phyloP scores from a whole-genome alignment of 495 filamentous ascomycete species.

The Cercophora samala region DNA sequence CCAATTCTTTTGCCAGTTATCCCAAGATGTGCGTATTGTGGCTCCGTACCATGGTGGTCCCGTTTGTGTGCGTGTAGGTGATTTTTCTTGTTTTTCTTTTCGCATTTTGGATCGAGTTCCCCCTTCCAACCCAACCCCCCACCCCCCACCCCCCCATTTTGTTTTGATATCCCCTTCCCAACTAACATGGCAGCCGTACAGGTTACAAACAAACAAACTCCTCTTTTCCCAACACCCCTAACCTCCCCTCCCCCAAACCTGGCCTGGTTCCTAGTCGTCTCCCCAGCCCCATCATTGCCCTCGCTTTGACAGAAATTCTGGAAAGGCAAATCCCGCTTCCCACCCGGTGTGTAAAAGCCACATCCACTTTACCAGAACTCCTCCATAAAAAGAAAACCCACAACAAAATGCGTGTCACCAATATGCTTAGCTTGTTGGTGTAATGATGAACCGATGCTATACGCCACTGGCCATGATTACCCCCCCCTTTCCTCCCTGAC shows the following conservation, averaged over 20 bases:
- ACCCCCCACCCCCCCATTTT: background rate
- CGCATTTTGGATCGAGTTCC: background rate
- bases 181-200: background rate
- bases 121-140: no score
- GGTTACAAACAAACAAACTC: background rate
- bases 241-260: background rate
- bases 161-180: background rate
- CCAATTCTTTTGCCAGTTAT: background rate
- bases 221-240: background rate
- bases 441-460: constrained; percentile 23
- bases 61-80: background rate
- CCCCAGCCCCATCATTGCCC: background rate
- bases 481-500: constrained; percentile 14
- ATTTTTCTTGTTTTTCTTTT: constrained; percentile 1
- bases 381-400: constrained; percentile 5
- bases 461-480: constrained; percentile 21
- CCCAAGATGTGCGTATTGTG: constrained; percentile 6
- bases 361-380: constrained; percentile 16
- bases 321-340: constrained; percentile 5
- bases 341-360: constrained; percentile 10
- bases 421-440: constrained; percentile 18
- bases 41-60: background rate
- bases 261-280: background rate
- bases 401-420: background rate
- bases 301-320: background rate